Conservation (phyloP, 441 rosid genomes). For the Corymbia citriodora region DNA sequence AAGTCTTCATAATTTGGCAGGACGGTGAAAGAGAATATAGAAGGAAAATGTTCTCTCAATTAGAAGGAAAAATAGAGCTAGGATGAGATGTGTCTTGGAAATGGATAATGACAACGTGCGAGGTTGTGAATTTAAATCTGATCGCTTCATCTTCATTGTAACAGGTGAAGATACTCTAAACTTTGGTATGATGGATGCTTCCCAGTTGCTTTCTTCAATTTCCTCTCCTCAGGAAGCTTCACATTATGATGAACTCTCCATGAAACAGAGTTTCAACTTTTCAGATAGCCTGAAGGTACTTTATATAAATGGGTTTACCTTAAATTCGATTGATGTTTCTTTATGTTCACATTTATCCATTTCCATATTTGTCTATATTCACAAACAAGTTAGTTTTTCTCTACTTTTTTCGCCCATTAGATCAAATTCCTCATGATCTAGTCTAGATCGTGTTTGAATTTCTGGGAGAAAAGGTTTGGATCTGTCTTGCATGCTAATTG, state of each 20-base stretch:
- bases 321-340: not conserved
- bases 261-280: constrained; percentile 67
- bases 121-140: not conserved
- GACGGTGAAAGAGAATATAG: not conserved
- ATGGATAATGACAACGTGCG: not conserved
- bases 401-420: not conserved
- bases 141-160: not conserved
- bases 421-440: not conserved
- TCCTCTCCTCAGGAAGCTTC: constrained; percentile 38
- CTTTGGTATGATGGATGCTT: not conserved
- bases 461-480: not conserved
- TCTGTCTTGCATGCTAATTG: not conserved
- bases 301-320: not conserved
- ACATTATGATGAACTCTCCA: constrained; percentile 60
- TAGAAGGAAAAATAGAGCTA: not conserved
- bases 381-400: not conserved
- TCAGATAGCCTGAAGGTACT: constrained; percentile 65
- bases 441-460: not conserved
- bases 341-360: not conserved
- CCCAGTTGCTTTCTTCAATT: constrained; percentile 29
- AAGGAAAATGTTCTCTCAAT: not conserved
- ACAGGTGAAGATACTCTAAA: not conserved
- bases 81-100: not conserved
- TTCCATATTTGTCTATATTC: not conserved
- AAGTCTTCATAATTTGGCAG: not conserved